A percentile compares a stretch with the other conserved stretches of the same genome.
Evolutionary conservation across 305 asterid genomes (phyloP).

Genomic region (Salvia sclarea): DNA sequence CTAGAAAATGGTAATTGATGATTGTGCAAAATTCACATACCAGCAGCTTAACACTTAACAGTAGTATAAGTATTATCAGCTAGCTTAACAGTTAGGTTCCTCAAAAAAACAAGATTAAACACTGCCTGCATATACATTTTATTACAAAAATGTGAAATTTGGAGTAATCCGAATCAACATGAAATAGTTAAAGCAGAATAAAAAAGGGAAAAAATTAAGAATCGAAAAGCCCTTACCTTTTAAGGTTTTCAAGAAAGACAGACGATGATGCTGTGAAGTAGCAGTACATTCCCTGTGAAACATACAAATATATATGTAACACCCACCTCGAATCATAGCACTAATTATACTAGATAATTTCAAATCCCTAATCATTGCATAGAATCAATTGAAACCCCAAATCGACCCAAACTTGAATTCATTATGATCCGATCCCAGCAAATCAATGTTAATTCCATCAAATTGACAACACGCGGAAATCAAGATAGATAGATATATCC

Average conservation of each 20-base stretch:
- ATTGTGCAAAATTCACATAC: not conserved
- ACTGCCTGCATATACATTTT: not conserved
- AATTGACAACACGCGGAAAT: not conserved
- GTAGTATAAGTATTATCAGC: not conserved
- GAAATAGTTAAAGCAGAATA: not conserved
- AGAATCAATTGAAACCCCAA: not conserved
- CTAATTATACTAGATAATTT: too few species aligned
- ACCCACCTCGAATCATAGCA: not conserved
- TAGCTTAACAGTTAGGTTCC: too few species aligned
- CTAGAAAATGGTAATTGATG: not conserved
- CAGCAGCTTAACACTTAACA: not conserved
- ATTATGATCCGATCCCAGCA: too few species aligned
- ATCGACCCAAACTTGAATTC: slow-evolving; percentile 28
- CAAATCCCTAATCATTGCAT: not conserved
- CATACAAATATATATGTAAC: not conserved
- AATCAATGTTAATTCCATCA: too few species aligned
- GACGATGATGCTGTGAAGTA: not conserved
- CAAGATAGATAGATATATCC: too few species aligned
- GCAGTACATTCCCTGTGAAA: slow-evolving; percentile 5
- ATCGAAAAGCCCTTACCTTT: not conserved
- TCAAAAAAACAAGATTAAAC: not conserved
- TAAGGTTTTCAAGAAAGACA: slow-evolving; percentile 9
- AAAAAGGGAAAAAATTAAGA: not conserved
- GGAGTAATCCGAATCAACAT: slow-evolving; percentile 2
- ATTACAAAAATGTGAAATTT: not conserved